A percentile compares a stretch with the other conserved stretches of the same genome.
These are phyloP conservation scores for Arachis monticola DNA, from an alignment of 331 rosid genomes.

Conservation along the genomic window DNA sequence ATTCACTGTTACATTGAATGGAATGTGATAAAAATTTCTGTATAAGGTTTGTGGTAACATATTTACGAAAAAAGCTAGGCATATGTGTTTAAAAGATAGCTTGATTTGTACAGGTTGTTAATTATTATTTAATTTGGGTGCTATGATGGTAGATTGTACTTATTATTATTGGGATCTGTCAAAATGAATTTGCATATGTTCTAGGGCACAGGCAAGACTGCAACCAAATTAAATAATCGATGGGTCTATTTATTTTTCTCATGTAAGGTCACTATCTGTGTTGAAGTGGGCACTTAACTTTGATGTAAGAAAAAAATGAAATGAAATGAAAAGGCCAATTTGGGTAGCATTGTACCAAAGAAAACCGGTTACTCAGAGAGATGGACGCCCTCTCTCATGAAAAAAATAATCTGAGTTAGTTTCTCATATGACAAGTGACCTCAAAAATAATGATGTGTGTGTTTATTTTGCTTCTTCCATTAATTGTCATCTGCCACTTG, in stretches of 20 bases:
- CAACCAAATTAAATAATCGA: slow-evolving; percentile 43
- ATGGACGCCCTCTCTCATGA: slow-evolving; percentile 51
- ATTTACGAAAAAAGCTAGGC: neutral
- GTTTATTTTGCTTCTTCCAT: slow-evolving; percentile 35
- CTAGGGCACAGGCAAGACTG: slow-evolving; percentile 56
- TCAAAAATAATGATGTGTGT: slow-evolving; percentile 32
- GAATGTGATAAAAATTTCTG: neutral
- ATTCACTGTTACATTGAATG: slow-evolving; percentile 10
- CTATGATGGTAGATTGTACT: neutral
- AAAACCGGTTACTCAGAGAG: slow-evolving; percentile 40
- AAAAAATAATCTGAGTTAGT: slow-evolving; percentile 10
- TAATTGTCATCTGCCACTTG: slow-evolving; percentile 44
- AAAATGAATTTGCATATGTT: slow-evolving; percentile 29
- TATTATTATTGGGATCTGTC: slow-evolving; percentile 23
- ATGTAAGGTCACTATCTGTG: slow-evolving; percentile 68
- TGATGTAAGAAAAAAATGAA: neutral
- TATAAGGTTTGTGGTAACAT: neutral
- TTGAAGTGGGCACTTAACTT: slow-evolving; percentile 46
- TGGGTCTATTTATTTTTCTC: slow-evolving; percentile 46
- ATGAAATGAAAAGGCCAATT: slow-evolving; percentile 30
- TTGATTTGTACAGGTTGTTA: neutral
- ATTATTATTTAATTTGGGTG: slow-evolving; percentile 15
- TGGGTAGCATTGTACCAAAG: slow-evolving; percentile 48
- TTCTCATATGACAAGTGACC: slow-evolving; percentile 38
- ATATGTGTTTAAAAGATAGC: neutral